These are phyloP conservation scores for Suillus cothurnatus DNA, from an alignment of 768 basidiomycete species.

Conservation along the genomic window DNA sequence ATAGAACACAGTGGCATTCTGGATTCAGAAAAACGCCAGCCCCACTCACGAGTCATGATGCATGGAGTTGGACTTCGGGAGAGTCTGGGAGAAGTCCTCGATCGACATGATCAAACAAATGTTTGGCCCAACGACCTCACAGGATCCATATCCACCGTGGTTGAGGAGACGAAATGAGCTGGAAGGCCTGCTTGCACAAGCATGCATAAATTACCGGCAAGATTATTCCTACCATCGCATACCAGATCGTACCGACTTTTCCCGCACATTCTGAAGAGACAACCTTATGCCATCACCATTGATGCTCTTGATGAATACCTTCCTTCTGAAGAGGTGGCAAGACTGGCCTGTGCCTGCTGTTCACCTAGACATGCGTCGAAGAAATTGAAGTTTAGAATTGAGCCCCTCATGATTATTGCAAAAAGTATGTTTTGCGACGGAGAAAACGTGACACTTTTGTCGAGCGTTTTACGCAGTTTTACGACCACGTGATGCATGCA, in stretches of 20 bases:
- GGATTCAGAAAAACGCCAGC: neutral
- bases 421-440: no score
- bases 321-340: slow-evolving; percentile 10
- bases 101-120: neutral
- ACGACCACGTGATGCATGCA: no score
- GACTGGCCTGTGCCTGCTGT: no score
- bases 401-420: no score
- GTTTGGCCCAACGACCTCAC: neutral
- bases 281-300: slow-evolving; percentile 6
- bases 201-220: slow-evolving; percentile 3
- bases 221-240: slow-evolving; percentile 20
- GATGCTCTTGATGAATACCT: slow-evolving; percentile 16
- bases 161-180: slow-evolving; percentile 2
- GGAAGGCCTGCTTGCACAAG: slow-evolving; percentile 17
- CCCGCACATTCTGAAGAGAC: slow-evolving; percentile 12
- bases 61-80: neutral
- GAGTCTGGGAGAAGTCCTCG: neutral
- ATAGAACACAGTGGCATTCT: neutral
- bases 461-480: no score
- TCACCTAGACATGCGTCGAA: neutral
- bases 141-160: neutral
- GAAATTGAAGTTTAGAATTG: neutral
- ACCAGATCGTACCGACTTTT: slow-evolving; percentile 17
- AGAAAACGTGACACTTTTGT: no score
- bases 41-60: slow-evolving; percentile 3